These are phyloP conservation scores for Lactarius hengduanensis DNA, from an alignment of 768 basidiomycete species.

Conservation along the genomic window DNA sequence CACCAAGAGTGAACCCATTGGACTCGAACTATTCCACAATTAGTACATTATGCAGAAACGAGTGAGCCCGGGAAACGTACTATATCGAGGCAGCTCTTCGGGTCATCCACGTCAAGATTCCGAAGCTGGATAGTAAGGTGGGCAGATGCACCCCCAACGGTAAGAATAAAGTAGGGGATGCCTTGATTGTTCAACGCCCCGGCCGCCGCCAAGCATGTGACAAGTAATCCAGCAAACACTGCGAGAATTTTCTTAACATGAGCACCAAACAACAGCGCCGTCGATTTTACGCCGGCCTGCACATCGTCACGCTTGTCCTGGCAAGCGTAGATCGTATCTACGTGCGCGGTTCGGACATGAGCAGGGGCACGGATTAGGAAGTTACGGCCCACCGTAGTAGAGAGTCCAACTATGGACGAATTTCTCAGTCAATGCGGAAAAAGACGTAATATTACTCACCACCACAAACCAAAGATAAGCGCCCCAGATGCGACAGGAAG, in stretches of 20 bases:
- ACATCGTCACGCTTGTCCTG: constrained; percentile 60
- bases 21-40: constrained; percentile 13
- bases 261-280: constrained; percentile 56
- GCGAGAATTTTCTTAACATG: constrained; percentile 45
- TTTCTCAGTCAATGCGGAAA: not conserved
- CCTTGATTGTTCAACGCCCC: constrained; percentile 35
- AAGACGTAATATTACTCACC: constrained; percentile 8
- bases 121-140: constrained; percentile 17
- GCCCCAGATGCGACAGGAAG: constrained; percentile 1
- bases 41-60: not conserved
- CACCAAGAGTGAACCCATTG: constrained; percentile 17
- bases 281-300: constrained; percentile 58
- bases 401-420: constrained; percentile 11
- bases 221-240: constrained; percentile 37
- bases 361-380: not conserved
- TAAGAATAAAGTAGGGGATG: constrained; percentile 14
- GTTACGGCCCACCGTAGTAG: constrained; percentile 24
- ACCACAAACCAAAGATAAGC: constrained; percentile 8
- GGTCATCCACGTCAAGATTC: constrained; percentile 15
- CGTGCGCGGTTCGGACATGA: constrained; percentile 41
- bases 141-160: constrained; percentile 11
- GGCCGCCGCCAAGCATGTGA: constrained; percentile 32
- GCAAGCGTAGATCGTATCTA: constrained; percentile 63
- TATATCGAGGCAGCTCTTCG: constrained; percentile 11
- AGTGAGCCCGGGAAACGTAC: not conserved